Evolutionary conservation across 1,139 yeast genomes (phyloP).

Genomic region (Saccharomyces uvarum): DNA sequence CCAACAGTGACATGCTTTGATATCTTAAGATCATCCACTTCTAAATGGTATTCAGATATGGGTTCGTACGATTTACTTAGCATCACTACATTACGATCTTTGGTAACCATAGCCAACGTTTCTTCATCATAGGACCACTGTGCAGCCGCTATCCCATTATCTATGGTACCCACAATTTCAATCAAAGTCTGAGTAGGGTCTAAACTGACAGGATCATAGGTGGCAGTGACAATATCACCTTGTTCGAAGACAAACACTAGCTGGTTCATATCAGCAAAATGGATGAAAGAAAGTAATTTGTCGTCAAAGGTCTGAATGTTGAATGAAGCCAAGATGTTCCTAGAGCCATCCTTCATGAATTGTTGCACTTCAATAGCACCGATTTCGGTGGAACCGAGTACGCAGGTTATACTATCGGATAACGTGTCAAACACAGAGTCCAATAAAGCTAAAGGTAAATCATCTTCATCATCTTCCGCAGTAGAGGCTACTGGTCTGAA

Average conservation of each 20-base stretch:
- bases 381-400: constrained; percentile 53
- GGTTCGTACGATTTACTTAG: constrained; percentile 78
- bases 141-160: constrained; percentile 66
- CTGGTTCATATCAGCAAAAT: constrained; percentile 58
- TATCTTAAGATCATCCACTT: constrained; percentile 56
- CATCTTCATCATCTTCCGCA: constrained; percentile 46
- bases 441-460: constrained; percentile 13
- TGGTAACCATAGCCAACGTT: constrained; percentile 62
- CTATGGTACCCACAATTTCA: constrained; percentile 81
- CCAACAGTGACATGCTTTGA: constrained; percentile 93
- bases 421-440: constrained; percentile 68
- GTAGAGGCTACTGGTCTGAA: constrained; percentile 42
- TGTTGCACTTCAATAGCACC: constrained; percentile 53
- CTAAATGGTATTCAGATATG: constrained; percentile 54
- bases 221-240: constrained; percentile 64
- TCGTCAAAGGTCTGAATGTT: constrained; percentile 36
- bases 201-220: constrained; percentile 43
- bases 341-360: constrained; percentile 52
- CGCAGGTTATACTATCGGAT: constrained; percentile 64
- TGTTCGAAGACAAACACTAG: constrained; percentile 53
- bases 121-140: constrained; percentile 92
- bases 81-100: constrained; percentile 52
- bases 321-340: constrained; percentile 49
- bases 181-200: constrained; percentile 50
- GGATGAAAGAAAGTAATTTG: constrained; percentile 44